Percentiles rank a stretch among this genome's conserved stretches.
These are phyloP conservation scores for Hypericum androsaemum DNA, from an alignment of 345 rosid genomes.

Conservation along the genomic window DNA sequence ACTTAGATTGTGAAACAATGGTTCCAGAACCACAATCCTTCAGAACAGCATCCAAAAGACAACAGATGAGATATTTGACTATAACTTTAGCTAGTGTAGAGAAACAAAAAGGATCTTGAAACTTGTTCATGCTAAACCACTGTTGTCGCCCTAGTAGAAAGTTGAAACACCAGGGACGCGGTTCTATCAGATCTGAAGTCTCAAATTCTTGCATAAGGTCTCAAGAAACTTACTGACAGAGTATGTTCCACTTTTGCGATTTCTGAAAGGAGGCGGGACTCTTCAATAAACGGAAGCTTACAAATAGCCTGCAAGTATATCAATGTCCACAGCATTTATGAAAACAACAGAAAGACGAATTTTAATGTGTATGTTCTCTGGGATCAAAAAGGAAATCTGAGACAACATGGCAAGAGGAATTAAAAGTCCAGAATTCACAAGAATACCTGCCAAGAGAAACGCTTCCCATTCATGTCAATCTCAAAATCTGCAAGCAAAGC, in stretches of 20 bases:
- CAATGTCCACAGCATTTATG: background rate
- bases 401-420: background rate
- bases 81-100: too few species aligned
- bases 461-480: slow-evolving; percentile 23
- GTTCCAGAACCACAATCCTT: too few species aligned
- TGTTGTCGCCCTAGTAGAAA: too few species aligned
- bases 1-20: too few species aligned
- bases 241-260: slow-evolving; percentile 21
- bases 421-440: too few species aligned
- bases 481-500: slow-evolving; percentile 19
- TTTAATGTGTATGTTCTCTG: background rate
- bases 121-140: too few species aligned
- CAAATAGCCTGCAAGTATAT: slow-evolving; percentile 14
- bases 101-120: too few species aligned
- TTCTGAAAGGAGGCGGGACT: slow-evolving; percentile 25
- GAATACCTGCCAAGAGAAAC: slow-evolving; percentile 25
- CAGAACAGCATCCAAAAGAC: too few species aligned
- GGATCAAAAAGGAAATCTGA: background rate
- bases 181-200: background rate
- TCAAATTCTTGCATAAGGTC: background rate
- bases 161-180: too few species aligned
- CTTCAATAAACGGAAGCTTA: slow-evolving; percentile 27
- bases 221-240: slow-evolving; percentile 17
- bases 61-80: too few species aligned
- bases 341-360: background rate